Conservation (phyloP, 1,284 basidiomycete genomes). For the Polyporus tsugae region DNA sequence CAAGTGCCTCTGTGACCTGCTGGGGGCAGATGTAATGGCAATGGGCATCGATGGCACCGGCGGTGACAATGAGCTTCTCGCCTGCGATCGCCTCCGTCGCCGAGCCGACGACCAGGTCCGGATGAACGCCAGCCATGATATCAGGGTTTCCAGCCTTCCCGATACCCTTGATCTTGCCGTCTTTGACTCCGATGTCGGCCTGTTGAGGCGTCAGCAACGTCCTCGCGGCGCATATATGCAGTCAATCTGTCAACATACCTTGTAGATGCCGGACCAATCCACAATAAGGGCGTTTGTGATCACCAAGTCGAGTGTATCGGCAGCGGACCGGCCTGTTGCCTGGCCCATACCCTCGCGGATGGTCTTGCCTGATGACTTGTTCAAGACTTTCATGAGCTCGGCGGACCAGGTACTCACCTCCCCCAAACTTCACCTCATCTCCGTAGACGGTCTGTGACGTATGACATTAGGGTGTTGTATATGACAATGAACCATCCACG, state of each 20-base stretch:
- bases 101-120: conserved; percentile 82
- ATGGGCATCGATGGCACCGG: conserved; percentile 94
- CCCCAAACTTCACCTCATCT: conserved; percentile 98
- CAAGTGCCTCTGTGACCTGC: conserved; percentile 79
- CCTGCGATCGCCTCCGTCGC: conserved; percentile 95
- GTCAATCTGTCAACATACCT: conserved; percentile 54
- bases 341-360: conserved; percentile 99
- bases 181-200: conserved; percentile 97
- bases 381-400: not conserved
- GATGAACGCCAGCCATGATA: conserved; percentile 86
- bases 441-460: conserved; percentile 78
- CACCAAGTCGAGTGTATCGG: conserved; percentile 86
- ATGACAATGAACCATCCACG: not conserved
- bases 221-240: not conserved
- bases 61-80: conserved; percentile 93
- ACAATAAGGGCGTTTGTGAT: conserved; percentile 96
- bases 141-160: conserved; percentile 99
- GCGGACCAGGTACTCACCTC: conserved; percentile 59
- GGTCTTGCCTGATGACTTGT: conserved; percentile 72
- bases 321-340: conserved; percentile 75
- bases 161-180: conserved; percentile 86
- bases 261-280: conserved; percentile 96
- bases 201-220: conserved; percentile 42
- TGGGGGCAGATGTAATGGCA: conserved; percentile 96
- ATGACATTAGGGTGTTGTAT: conserved; percentile 7